Evolutionary conservation across 164 flowering plant species (phyloP).

Genomic region (Berberis thunbergii): DNA sequence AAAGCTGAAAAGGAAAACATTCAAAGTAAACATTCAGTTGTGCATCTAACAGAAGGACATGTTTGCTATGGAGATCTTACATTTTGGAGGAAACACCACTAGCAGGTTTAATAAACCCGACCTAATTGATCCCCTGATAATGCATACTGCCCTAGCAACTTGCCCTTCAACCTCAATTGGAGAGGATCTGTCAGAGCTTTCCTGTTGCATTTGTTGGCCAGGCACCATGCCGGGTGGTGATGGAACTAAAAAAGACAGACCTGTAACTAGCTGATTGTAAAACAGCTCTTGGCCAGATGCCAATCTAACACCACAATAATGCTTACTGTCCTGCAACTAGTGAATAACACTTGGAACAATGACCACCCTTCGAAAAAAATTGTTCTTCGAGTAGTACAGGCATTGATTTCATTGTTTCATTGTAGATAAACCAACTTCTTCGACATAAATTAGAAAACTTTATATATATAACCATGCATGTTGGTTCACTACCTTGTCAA

Average conservation of each 20-base stretch:
- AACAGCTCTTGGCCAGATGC: constrained; percentile 77
- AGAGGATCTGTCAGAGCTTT: constrained; percentile 12
- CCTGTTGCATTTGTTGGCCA: constrained; percentile 15
- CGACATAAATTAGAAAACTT: no score
- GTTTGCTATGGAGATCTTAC: constrained; percentile 30
- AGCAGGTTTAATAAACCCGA: constrained; percentile 47
- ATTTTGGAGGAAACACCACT: constrained; percentile 73
- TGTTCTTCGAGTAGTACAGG: no score
- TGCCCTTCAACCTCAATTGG: constrained; percentile 20
- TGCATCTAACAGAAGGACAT: neutral
- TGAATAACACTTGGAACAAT: no score
- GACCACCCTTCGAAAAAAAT: no score
- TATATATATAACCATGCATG: no score
- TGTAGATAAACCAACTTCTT: no score
- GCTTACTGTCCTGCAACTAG: constrained; percentile 39
- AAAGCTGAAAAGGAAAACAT: constrained; percentile 42
- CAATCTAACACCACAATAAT: constrained; percentile 61
- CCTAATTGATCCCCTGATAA: constrained; percentile 43
- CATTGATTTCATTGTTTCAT: no score
- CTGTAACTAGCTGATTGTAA: constrained; percentile 54
- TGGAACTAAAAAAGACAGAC: constrained; percentile 46
- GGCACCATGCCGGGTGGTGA: constrained; percentile 15
- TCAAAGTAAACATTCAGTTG: no score
- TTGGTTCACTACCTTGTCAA: constrained; percentile 48
- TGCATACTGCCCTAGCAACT: constrained; percentile 82